Evolutionary conservation across 345 rosid species (phyloP).

Genomic region (Euphorbia pulcherrima): DNA sequence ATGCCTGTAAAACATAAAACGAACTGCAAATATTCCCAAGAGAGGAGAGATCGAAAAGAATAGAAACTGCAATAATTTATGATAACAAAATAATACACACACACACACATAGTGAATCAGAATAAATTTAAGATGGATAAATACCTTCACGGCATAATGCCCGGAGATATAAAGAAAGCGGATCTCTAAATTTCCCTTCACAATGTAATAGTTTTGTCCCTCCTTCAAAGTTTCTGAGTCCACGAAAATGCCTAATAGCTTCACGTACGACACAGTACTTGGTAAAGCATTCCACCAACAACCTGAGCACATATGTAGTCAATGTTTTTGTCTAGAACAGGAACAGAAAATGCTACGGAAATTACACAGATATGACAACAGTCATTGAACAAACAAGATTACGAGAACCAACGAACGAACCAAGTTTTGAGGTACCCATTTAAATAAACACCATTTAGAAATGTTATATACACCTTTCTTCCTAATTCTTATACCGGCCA

Average conservation of each 20-base stretch:
- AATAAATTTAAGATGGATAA: neutral
- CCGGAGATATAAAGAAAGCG: conserved; percentile 90
- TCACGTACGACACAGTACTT: conserved; percentile 77
- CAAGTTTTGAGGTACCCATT: neutral
- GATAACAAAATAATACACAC: neutral
- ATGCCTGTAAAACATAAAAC: neutral
- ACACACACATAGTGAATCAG: neutral
- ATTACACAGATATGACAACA: neutral
- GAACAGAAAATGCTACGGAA: neutral
- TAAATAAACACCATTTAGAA: too few relatives aligned
- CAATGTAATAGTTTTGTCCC: conserved; percentile 63
- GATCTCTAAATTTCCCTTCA: conserved; percentile 85
- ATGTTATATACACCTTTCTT: too few relatives aligned
- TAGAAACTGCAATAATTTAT: neutral
- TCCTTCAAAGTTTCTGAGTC: conserved; percentile 72
- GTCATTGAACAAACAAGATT: neutral
- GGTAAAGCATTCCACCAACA: conserved; percentile 91
- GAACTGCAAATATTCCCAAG: too few relatives aligned
- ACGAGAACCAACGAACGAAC: neutral
- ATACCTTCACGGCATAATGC: conserved; percentile 96
- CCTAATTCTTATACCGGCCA: too few relatives aligned
- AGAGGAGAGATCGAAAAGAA: neutral
- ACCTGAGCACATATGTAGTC: conserved; percentile 46
- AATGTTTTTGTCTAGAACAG: conserved; percentile 19
- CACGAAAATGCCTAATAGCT: conserved; percentile 96